Conservation (phyloP, 352 stramenopile genomes). For the Phytopythium montanum region DNA sequence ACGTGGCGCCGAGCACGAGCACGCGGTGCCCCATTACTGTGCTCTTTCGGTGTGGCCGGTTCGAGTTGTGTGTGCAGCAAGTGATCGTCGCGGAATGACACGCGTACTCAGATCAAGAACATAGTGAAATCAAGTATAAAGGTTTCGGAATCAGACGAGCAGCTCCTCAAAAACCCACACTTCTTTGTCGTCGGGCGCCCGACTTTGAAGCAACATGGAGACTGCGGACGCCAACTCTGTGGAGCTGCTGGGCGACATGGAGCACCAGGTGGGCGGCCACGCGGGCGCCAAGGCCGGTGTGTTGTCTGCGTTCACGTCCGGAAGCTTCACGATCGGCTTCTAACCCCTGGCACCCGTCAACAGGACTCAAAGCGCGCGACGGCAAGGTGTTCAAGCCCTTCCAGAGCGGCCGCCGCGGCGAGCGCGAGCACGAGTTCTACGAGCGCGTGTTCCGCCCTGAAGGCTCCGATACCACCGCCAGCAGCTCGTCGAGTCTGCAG, state of each 20-base stretch:
- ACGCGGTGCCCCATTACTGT: slow-evolving; percentile 27
- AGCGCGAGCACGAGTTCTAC: slow-evolving; percentile 80
- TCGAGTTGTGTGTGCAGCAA: too few species aligned
- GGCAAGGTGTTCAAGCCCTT: slow-evolving; percentile 84
- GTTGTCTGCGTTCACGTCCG: neutral
- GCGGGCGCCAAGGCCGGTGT: slow-evolving; percentile 62
- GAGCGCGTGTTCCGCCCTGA: slow-evolving; percentile 40
- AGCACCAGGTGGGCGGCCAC: slow-evolving; percentile 80
- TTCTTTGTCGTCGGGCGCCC: neutral
- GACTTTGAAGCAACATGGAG: neutral
- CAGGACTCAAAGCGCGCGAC: slow-evolving; percentile 61
- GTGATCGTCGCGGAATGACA: neutral
- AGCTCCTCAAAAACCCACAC: neutral
- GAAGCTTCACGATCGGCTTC: too few species aligned
- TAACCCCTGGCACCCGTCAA: neutral
- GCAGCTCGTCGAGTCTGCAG: slow-evolving; percentile 15
- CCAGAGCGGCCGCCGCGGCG: slow-evolving; percentile 72
- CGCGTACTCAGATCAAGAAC: slow-evolving; percentile 5
- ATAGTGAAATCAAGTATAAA: slow-evolving; percentile 1
- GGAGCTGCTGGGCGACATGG: slow-evolving; percentile 43
- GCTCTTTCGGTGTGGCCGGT: too few species aligned
- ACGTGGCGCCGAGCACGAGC: slow-evolving; percentile 53
- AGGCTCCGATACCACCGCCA: neutral
- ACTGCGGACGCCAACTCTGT: neutral
- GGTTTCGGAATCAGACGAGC: neutral